Base-by-base conservation (phyloP, 75 land plant genomes). In the Cupressus sempervirens region DNA sequence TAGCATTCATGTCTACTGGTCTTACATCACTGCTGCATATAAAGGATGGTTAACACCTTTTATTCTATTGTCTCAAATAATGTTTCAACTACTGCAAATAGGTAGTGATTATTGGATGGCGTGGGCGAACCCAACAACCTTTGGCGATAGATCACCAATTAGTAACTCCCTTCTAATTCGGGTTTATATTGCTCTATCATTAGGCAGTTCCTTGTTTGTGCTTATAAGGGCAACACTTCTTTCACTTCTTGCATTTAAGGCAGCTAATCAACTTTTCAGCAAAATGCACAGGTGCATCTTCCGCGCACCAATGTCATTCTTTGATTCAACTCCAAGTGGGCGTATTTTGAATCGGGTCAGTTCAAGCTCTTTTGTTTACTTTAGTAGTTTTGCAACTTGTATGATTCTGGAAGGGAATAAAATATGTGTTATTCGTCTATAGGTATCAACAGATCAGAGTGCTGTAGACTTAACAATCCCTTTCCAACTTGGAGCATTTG, bases 301-400 rank as follows among this genome's bases (percentile, higher is more conserved):
- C 83, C 97, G 92, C 53, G 99, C 99, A 82, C 96, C 96, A 29
- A 97, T 97, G 99, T 95, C 96, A n/a, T 97, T 97, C 91, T 96
- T 97, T 85, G 99, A 97, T 89, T 74, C 98, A 52, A 97, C 99
- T 36, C 99, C 99, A 43, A 96, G 86, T 56, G 99, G 98, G 4
- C 92, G 99, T 68, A 93, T 97, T 70, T 84, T 97, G n/a, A 97
- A 94, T 79, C 91, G 99, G 84, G 99, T 97, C 88, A 87, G 93
- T 76, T 35, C 82, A 72, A 68, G 34, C 14, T 82, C 12, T 14
- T 72, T 16, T 45, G 32, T 50, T 43, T 74, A 18, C 26, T 54
- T 77, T 30, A 67, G n/a, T 8, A 45, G 50, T 48, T 45, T 41
- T 32, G 46, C 7, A 18, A 30, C 18, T 81, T 45, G 18, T 45